A percentile compares a stretch with the other conserved stretches of the same genome.
Evolutionary conservation across 257 asterid species (phyloP).

Genomic region (Anisodus acutangulus): DNA sequence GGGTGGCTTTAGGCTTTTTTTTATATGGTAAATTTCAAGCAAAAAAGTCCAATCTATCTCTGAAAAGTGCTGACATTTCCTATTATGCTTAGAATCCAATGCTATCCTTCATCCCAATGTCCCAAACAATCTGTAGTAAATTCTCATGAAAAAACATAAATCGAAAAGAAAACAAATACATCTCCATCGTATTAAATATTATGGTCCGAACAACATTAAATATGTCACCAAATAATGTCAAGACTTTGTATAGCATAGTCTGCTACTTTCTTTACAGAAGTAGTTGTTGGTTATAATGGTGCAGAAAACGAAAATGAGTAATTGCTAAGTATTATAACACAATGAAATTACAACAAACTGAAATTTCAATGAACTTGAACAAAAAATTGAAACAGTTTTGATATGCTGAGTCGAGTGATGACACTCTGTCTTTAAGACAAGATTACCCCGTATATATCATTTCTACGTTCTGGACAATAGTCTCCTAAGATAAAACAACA

Average conservation of each 20-base stretch:
- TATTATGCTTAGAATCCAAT: conserved; percentile 27
- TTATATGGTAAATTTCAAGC: conserved; percentile 19
- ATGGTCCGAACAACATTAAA: conserved; percentile 6
- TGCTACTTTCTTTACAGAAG: background rate
- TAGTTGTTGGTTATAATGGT: too few species aligned
- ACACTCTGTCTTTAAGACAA: too few species aligned
- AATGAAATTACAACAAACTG: too few species aligned
- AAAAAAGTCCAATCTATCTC: conserved; percentile 20
- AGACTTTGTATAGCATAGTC: conserved; percentile 4
- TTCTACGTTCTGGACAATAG: too few species aligned
- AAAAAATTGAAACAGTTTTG: too few species aligned
- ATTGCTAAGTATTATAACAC: too few species aligned
- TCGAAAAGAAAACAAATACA: background rate
- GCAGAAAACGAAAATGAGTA: too few species aligned
- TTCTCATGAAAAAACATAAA: background rate
- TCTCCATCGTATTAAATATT: background rate
- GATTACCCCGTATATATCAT: too few species aligned
- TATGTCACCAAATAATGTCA: conserved; percentile 6
- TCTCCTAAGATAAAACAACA: too few species aligned
- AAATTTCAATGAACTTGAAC: too few species aligned
- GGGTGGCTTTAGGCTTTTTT: background rate
- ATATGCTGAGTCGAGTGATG: too few species aligned
- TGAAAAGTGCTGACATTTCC: conserved; percentile 28
- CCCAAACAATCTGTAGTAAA: background rate
- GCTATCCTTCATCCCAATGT: background rate